These are phyloP conservation scores for Oehlia diaphana DNA, from an alignment of 192 early-diverging fungal genomes.

Conservation along the genomic window DNA sequence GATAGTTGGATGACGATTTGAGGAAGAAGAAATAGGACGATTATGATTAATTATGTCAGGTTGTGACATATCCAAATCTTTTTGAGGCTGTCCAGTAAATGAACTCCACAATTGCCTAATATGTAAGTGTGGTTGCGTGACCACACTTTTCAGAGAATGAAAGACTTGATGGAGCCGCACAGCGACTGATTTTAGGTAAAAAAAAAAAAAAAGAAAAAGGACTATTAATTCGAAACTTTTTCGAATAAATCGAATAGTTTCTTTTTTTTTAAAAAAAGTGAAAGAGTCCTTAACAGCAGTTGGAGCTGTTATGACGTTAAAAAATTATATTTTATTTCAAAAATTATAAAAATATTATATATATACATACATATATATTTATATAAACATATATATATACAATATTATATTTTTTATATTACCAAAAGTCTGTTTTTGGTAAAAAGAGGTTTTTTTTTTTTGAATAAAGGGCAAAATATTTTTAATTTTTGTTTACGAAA, in stretches of 20 bases:
- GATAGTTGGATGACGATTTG: not conserved
- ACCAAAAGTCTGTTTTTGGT: not conserved
- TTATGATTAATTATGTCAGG: not conserved
- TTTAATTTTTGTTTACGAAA: not conserved
- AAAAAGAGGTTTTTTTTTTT: not conserved
- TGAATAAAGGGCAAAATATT: not conserved
- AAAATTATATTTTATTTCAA: too few relatives aligned
- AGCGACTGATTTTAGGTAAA: not conserved
- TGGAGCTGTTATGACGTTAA: not conserved
- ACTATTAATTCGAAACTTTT: not conserved
- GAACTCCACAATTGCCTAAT: constrained; percentile 8
- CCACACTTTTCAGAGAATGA: not conserved
- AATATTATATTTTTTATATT: too few relatives aligned
- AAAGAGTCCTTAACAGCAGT: not conserved
- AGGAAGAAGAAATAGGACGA: not conserved
- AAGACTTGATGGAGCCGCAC: constrained; percentile 12
- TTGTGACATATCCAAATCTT: not conserved
- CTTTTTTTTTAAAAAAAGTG: too few relatives aligned
- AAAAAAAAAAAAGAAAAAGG: too few relatives aligned
- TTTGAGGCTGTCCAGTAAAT: not conserved
- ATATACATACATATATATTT: too few relatives aligned
- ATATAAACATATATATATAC: too few relatives aligned
- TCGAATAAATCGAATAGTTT: not conserved
- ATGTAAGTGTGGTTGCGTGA: not conserved
- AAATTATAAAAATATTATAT: too few relatives aligned